Base-by-base conservation (phyloP, 2,329 filamentous ascomycete species). In the Colletotrichum paranaense region DNA sequence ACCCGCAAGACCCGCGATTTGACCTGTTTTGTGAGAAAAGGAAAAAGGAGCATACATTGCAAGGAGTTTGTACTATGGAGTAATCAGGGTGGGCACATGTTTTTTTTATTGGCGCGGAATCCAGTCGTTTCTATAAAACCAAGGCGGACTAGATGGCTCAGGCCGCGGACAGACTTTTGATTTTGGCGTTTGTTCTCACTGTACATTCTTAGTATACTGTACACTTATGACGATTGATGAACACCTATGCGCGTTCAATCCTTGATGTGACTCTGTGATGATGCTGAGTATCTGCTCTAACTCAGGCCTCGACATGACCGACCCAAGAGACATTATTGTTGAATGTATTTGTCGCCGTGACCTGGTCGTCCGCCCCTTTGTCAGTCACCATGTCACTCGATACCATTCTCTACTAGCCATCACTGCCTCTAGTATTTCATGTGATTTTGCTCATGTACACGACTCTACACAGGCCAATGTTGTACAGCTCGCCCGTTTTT, bases 61-160 rank as follows among this genome's bases (percentile, higher is more conserved):
- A 52, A 26, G 62, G 69, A 58, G 69, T 73, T 70, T 68, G 12
- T 35, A 32, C n/a, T 60, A 26, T 14, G 72, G 72, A 72, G 69
- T 73, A 66, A 46, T 38, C 8, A 30, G 30, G 38, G 35, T n/a
- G 35, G 46, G n/a, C 26, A 49, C n/a, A 38, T 30, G 38, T 57
- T 60, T 9, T 60, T 30, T 42, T 57, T 60, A 30, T 55, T 57
- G 69, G 69, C 42, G 60, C 35, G 60, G 55, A 38, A 22, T 28
- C 22, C 67, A 56, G 32, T 62, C 35, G 53, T 65, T 70, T 69
- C 14, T 46, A 32, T n/a, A 49, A 60, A 70, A 56, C 32, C 35
- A 49, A 30, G 28, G 53, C 62, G 59, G 55, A 67, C 52, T 68
- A 66, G 63, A 68, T 19, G 68, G 68, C 58, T 65, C 56, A 72